phyloP scores from a whole-genome alignment of 176 grass and related monocot species.

The Raddia guianensis region DNA sequence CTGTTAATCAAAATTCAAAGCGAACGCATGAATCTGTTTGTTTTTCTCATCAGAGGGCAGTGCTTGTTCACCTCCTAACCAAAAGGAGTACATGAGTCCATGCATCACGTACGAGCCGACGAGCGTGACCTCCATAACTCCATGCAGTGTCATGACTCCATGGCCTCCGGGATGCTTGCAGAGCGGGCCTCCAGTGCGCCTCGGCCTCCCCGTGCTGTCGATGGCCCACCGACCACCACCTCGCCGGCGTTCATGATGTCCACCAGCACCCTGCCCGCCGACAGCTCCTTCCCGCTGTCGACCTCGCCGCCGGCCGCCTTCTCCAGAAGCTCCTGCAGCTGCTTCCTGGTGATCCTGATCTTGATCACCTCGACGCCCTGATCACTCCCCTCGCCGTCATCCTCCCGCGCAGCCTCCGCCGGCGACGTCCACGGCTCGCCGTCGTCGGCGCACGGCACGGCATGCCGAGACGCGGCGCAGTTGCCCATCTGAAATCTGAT shows the following conservation, averaged over 20 bases:
- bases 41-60: neutral
- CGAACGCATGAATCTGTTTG: neutral
- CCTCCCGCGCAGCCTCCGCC: neutral
- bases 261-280: conserved; percentile 37
- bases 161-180: conserved; percentile 51
- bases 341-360: conserved; percentile 51
- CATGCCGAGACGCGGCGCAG: neutral
- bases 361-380: conserved; percentile 36
- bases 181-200: conserved; percentile 41
- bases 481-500: conserved; percentile 35
- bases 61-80: conserved; percentile 12
- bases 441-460: neutral
- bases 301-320: conserved; percentile 11
- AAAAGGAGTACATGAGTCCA: neutral
- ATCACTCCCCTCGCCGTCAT: neutral
- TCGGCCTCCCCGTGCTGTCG: conserved; percentile 24
- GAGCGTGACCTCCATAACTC: neutral
- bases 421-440: neutral
- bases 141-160: conserved; percentile 1
- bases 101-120: conserved; percentile 31
- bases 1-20: too few species aligned
- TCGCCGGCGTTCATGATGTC: conserved; percentile 42
- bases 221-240: conserved; percentile 19
- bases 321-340: conserved; percentile 48
- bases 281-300: neutral